phyloP scores from a whole-genome alignment of 2,329 filamentous ascomycete species.

The Ceratocystis papillata region DNA sequence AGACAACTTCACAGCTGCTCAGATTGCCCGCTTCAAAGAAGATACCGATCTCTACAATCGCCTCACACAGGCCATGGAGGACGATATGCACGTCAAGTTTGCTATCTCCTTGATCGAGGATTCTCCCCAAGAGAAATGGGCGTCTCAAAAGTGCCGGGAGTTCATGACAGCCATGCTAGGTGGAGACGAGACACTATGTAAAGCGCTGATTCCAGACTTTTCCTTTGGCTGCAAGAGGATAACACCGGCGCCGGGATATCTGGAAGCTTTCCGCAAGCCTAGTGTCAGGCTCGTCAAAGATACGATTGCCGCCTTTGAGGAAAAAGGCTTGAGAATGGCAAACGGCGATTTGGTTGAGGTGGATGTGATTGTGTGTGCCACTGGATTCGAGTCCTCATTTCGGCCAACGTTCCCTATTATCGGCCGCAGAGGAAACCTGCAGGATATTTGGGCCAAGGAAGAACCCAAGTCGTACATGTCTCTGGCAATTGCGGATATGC shows the following conservation, averaged over 20 bases:
- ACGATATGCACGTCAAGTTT: slow-evolving; percentile 37
- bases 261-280: slow-evolving; percentile 37
- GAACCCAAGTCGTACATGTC: slow-evolving; percentile 44
- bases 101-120: slow-evolving; percentile 36
- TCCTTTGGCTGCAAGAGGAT: slow-evolving; percentile 40
- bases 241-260: slow-evolving; percentile 42
- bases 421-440: slow-evolving; percentile 41
- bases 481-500: slow-evolving; percentile 41
- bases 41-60: slow-evolving; percentile 38
- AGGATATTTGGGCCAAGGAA: slow-evolving; percentile 37
- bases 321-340: slow-evolving; percentile 39
- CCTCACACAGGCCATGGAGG: slow-evolving; percentile 40
- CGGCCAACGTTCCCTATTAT: slow-evolving; percentile 42
- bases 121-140: slow-evolving; percentile 35
- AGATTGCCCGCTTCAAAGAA: slow-evolving; percentile 39
- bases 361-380: slow-evolving; percentile 49
- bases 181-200: slow-evolving; percentile 41
- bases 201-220: slow-evolving; percentile 41
- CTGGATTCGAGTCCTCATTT: slow-evolving; percentile 46
- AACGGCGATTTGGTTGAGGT: slow-evolving; percentile 41
- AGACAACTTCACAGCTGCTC: slow-evolving; percentile 28
- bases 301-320: slow-evolving; percentile 38
- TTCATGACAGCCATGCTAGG: slow-evolving; percentile 41
- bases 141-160: slow-evolving; percentile 34
- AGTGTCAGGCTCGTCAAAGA: slow-evolving; percentile 42